Percentiles rank a stretch among this genome's conserved stretches.
phyloP scores from a whole-genome alignment of 1,139 yeast species.

The Lodderomyces parapsilosis region DNA sequence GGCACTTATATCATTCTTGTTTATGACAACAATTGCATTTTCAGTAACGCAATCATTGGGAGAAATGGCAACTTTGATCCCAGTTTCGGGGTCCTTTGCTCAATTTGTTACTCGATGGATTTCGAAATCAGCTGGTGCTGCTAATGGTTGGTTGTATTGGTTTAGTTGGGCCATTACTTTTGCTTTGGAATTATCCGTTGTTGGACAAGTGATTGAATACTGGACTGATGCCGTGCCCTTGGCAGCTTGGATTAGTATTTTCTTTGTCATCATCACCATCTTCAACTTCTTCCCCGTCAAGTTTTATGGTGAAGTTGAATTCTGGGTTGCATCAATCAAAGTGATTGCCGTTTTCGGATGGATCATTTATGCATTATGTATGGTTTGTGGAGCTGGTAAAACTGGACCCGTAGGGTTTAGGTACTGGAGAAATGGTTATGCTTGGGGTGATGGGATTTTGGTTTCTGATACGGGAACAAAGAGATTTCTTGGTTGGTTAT shows the following conservation, averaged over 20 bases:
- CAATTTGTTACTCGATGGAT: constrained; percentile 58
- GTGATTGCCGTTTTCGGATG: constrained; percentile 72
- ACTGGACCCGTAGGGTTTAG: constrained; percentile 78
- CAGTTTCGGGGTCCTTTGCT: constrained; percentile 64
- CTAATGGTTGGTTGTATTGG: constrained; percentile 85
- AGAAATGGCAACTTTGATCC: constrained; percentile 74
- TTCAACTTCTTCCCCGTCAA: constrained; percentile 43
- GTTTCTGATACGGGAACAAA: constrained; percentile 46
- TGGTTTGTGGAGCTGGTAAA: constrained; percentile 71
- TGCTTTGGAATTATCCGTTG: constrained; percentile 78
- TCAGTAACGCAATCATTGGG: constrained; percentile 70
- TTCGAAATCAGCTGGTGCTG: constrained; percentile 72
- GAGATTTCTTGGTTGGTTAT: constrained; percentile 65
- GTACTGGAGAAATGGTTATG: constrained; percentile 93
- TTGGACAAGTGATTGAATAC: constrained; percentile 70
- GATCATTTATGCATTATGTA: constrained; percentile 62
- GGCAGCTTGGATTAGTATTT: constrained; percentile 76
- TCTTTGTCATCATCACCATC: constrained; percentile 40
- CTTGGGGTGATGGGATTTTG: constrained; percentile 67
- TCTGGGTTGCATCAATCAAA: constrained; percentile 59
- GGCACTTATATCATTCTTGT: constrained; percentile 59
- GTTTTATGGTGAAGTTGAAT: constrained; percentile 48
- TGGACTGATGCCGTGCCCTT: constrained; percentile 76
- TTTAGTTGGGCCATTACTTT: constrained; percentile 84
- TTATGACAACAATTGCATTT: constrained; percentile 65